Evolutionary conservation across 1,139 yeast species (phyloP).

Genomic region (Scheffersomyces lignicola): DNA sequence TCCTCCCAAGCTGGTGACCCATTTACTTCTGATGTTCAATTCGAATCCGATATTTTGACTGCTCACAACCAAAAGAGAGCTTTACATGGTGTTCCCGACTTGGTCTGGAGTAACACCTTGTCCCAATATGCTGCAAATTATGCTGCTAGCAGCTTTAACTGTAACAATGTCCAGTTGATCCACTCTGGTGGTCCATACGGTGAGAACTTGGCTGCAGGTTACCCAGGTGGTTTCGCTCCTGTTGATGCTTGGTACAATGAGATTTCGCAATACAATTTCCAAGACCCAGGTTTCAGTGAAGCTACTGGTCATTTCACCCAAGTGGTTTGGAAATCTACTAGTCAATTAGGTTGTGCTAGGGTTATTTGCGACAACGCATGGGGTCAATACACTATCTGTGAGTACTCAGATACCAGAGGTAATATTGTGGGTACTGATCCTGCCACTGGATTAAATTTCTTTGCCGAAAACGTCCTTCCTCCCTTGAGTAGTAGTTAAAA

Average conservation of each 20-base stretch:
- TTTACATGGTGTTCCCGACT: conserved; percentile 47
- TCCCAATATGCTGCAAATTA: conserved; percentile 49
- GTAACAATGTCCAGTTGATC: conserved; percentile 52
- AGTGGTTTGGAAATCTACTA: conserved; percentile 73
- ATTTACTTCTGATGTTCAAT: conserved; percentile 15
- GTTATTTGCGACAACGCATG: conserved; percentile 49
- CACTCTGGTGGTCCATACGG: conserved; percentile 71
- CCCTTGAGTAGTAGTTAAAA: conserved; percentile 16
- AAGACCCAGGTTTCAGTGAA: conserved; percentile 30
- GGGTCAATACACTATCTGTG: conserved; percentile 68
- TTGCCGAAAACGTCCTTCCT: conserved; percentile 53
- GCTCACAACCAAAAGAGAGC: conserved; percentile 58
- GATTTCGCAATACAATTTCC: conserved; percentile 55
- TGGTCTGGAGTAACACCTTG: conserved; percentile 50
- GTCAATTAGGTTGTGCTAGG: conserved; percentile 71
- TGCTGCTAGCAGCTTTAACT: conserved; percentile 43
- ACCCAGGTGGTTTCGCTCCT: conserved; percentile 52
- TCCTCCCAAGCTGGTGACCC: conserved; percentile 19
- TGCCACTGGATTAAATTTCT: conserved; percentile 37
- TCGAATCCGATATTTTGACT: conserved; percentile 36
- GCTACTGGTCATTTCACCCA: conserved; percentile 78
- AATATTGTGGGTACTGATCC: conserved; percentile 46
- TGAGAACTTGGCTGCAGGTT: conserved; percentile 86
- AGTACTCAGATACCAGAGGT: conserved; percentile 59
- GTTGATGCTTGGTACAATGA: conserved; percentile 87